Base-by-base conservation (phyloP, 1,284 basidiomycete genomes). In the Sanghuangporus baumii region DNA sequence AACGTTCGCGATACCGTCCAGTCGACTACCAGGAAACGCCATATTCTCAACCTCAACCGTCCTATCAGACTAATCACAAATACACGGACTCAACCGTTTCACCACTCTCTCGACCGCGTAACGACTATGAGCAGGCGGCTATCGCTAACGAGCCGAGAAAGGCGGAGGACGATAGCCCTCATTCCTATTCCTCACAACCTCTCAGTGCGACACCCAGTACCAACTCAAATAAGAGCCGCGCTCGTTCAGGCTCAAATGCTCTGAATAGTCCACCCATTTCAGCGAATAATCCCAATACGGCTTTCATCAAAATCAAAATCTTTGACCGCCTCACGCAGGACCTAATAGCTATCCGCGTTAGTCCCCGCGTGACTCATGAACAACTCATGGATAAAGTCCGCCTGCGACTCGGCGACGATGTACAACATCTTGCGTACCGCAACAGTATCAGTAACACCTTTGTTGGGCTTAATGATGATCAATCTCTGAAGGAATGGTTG, bases 291-390 rank as follows among this genome's bases (percentile, higher is more conserved):
- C 84, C 86, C 14, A 88, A 91, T 69, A 86, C 91, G 41, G 86
- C 93, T 41, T 96, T 95, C 75, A 84, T 98, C 69, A 98, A 98
- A 79, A 97, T 99, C 78, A 99, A 99, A 78, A 94, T 99, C 60
- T 97, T 96, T 71, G 91, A 97, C 74, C 83, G 90, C 37, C 82
- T 89, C 64, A 89, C 94, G 31, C 93, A 98, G 72, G 96, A 98
- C 73, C 79, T 99, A 58, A 94, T 99, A 65, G 96, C 97, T 2
- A 94, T 99, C 59, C 88, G 97, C n/a, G 96, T 98, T 48, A 95
- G 96, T 69, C 94, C 96, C n/a, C 85, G 83, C 41, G 94, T 98
- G 37, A 86, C 92, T 5, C 89, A 91, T 69, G 78, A 76, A 12
- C 92, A 96, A 71, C 80, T 99, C 65, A 85, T 98, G 78, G 89